These are phyloP conservation scores for Coemansia sp. DNA, from an alignment of 192 early-diverging fungal genomes.

Conservation along the genomic window DNA sequence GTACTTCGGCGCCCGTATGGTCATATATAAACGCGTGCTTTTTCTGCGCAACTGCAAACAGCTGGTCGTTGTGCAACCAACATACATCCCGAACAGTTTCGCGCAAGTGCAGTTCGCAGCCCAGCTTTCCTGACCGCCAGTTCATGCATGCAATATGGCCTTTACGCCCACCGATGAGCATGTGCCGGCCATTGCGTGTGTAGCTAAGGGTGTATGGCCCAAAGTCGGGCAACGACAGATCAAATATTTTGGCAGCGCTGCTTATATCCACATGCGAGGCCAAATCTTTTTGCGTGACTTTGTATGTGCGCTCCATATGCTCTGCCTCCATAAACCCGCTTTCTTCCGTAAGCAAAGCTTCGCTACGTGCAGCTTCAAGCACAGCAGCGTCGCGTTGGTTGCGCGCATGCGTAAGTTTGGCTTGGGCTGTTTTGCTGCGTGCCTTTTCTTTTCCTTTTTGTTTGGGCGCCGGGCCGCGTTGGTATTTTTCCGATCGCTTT, in stretches of 20 bases:
- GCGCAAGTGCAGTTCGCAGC: slow-evolving; percentile 79
- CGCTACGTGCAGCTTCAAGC: slow-evolving; percentile 70
- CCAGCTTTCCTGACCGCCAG: slow-evolving; percentile 79
- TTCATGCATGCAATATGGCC: slow-evolving; percentile 92
- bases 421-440: slow-evolving; percentile 72
- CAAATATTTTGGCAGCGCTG: slow-evolving; percentile 76
- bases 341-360: slow-evolving; percentile 74
- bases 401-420: slow-evolving; percentile 62
- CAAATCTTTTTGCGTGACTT: slow-evolving; percentile 72
- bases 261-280: slow-evolving; percentile 69
- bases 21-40: slow-evolving; percentile 95
- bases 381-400: slow-evolving; percentile 67
- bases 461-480: slow-evolving; percentile 13
- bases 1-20: slow-evolving; percentile 83
- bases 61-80: slow-evolving; percentile 93
- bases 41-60: slow-evolving; percentile 96
- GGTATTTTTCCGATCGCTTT: slow-evolving; percentile 35
- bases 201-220: slow-evolving; percentile 90
- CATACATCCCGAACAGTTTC: slow-evolving; percentile 90
- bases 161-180: slow-evolving; percentile 75
- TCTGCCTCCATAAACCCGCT: slow-evolving; percentile 86
- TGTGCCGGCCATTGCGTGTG: slow-evolving; percentile 77
- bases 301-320: slow-evolving; percentile 85
- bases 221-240: slow-evolving; percentile 74
- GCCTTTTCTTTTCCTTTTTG: slow-evolving; percentile 14